Base-by-base conservation (phyloP, 352 stramenopile species). In the Thalassiosira sp. region DNA sequence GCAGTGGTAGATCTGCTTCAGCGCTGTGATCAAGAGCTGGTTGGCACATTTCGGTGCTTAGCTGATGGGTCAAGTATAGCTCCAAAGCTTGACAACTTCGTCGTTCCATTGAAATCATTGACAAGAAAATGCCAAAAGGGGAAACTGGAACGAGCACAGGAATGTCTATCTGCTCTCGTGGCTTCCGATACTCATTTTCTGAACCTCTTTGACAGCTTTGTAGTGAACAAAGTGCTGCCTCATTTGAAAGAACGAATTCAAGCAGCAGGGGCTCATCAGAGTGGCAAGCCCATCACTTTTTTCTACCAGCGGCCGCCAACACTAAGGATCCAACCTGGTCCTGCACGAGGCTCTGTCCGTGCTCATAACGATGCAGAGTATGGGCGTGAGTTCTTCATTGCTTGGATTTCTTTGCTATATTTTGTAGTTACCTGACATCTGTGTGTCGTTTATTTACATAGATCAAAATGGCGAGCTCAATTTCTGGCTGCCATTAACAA, bases 391-490 rank as follows among this genome's bases (percentile, higher is more conserved):
- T 67, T 28, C 0, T 56, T 25, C 6, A 5, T 25, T 42, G 35
- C 5, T 22, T 49, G 1, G 15, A 3, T 40, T 67, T 53, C 3
- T 28, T 2, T 67, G 1, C 18, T 24, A 7, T 3, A 28, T 16
- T 24, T 45, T 42, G 3, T 33, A 18, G 7, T 3, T 8, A 42
- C 2, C 53, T 62, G 31, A 62, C 24, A 61, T 58, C 5, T 1
- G 27, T 37, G n/a, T 28, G 13, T 27, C 24, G 18, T 28, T 1
- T 52, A 52, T 51, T 35, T 22, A n/a, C n/a, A n/a, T n/a, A 68
- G 59, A 93, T 81, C 87, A 91, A 75, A 87, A 90, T 61, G 88
- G 86, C 35, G 88, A 92, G 65, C 54, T 93, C 0, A 94, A 94
- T 72, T 93, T 92, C 71, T 94, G 89, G 89, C 18, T 94, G 3